Evolutionary conservation across 192 early-diverging fungal genomes (phyloP), one percentile per base, ranked within the genome.

Genomic region (Powellomyces hirtus): DNA sequence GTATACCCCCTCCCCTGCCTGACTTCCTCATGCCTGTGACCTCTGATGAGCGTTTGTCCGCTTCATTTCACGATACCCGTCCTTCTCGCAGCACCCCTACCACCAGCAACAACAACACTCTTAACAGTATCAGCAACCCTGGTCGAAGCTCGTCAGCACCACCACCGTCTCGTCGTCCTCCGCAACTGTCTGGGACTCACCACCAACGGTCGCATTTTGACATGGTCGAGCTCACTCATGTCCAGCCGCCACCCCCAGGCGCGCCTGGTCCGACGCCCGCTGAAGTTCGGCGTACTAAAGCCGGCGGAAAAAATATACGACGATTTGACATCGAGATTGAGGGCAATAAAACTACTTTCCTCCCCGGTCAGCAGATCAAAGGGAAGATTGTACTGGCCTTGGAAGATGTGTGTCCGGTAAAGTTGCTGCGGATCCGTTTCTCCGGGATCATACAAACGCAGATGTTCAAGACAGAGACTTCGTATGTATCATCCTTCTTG

Each of bases 351-450:
- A 71, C 75, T 18, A 57, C 59, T 18, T 76, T 76, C 64, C 24
- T 64, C 27, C 75, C 75, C 8, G 68, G 69, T 18, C 69, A 76
- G 59, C 36, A 61, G n/a, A 50, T 76, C 4, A 60, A 72, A 64
- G 75, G 75, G 6, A 59, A 64, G 20, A 14, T 76, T 8, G 49
- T 51, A 11, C 45, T 76, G 64, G 30, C 49, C 16, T n/a, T 72
- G 0, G 11, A 8, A 18, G 16, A 20, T 1, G 14, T 16, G 0
- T 45, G 27, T n/a, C 50, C 45, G 3, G 24, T 76, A 29, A 76
- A 68, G 4, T 24, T 76, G 11, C 44, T 76, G 31, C 38, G 69
- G 22, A 50, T 66, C 1, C 22, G 75, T 16, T 72, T 76, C 49
- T 35, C 62, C 8, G 75, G 75, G 7, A 62, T 55, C 4, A 52